Conservation (phyloP, 331 rosid species). For the Pyrus hybrid region DNA sequence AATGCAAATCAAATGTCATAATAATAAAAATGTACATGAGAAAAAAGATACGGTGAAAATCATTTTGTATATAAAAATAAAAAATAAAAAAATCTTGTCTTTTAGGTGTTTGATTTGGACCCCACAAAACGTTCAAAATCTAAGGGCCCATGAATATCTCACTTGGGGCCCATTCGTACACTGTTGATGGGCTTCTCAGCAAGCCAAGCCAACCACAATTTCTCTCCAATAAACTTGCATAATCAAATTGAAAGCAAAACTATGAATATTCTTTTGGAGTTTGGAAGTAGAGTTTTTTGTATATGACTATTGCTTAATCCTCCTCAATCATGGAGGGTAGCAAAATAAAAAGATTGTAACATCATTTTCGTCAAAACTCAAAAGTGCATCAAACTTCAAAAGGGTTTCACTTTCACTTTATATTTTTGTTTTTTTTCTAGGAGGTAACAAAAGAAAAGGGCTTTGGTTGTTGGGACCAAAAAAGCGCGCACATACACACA, state of each 20-base stretch:
- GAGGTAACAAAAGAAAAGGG: conserved; percentile 35
- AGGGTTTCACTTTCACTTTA: conserved; percentile 7
- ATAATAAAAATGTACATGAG: no score
- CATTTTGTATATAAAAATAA: background rate
- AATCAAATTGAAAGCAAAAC: background rate
- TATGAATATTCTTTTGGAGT: background rate
- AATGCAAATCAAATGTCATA: no score
- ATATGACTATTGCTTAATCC: background rate
- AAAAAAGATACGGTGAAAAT: no score
- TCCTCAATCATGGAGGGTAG: conserved; percentile 22
- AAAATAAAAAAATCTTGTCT: conserved; percentile 23
- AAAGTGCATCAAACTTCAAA: no score
- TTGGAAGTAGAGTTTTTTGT: background rate
- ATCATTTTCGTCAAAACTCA: no score
- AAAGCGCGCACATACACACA: background rate
- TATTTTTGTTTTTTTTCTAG: conserved; percentile 17
- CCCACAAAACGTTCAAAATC: conserved; percentile 26
- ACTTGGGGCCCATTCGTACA: conserved; percentile 35
- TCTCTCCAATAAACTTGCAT: background rate
- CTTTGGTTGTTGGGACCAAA: conserved; percentile 28
- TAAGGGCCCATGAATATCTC: conserved; percentile 25
- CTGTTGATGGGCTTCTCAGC: conserved; percentile 11
- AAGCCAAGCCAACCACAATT: background rate
- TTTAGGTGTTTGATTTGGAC: conserved; percentile 41
- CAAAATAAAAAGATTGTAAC: no score